Conservation (phyloP, 768 basidiomycete species). For the Psilocybe azurescens region DNA sequence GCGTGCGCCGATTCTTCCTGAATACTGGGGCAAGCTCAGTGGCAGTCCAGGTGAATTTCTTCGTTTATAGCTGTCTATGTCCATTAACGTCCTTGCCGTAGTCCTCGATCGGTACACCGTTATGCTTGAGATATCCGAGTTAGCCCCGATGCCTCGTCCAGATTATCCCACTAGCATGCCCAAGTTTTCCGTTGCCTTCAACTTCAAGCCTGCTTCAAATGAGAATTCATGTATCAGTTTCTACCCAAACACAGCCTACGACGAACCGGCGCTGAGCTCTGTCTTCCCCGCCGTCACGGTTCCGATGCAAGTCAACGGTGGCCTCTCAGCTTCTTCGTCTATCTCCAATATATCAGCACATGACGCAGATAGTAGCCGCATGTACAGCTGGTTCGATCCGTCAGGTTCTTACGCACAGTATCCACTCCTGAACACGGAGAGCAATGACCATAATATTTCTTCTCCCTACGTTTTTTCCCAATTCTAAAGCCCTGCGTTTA, state of each 20-base stretch:
- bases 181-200: conserved; percentile 23
- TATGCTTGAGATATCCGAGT: conserved; percentile 22
- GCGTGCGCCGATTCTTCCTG: conserved; percentile 13
- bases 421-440: neutral
- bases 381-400: conserved; percentile 1
- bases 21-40: conserved; percentile 20
- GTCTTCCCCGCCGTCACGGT: neutral
- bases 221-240: neutral
- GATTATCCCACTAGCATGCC: neutral
- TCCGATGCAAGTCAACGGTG: neutral
- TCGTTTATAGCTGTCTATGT: neutral
- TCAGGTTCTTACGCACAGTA: neutral
- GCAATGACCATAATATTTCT: neutral
- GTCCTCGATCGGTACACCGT: conserved; percentile 23
- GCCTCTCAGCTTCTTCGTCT: neutral
- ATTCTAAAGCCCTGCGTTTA: neutral
- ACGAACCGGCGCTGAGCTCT: neutral
- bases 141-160: neutral
- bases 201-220: conserved; percentile 11
- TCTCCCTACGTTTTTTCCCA: neutral
- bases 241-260: conserved; percentile 1
- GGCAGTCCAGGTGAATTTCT: conserved; percentile 13
- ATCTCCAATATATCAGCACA: neutral
- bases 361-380: neutral
- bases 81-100: neutral